Base-by-base conservation (phyloP, 176 grass and related monocot genomes). In the Tuctoria greenei region DNA sequence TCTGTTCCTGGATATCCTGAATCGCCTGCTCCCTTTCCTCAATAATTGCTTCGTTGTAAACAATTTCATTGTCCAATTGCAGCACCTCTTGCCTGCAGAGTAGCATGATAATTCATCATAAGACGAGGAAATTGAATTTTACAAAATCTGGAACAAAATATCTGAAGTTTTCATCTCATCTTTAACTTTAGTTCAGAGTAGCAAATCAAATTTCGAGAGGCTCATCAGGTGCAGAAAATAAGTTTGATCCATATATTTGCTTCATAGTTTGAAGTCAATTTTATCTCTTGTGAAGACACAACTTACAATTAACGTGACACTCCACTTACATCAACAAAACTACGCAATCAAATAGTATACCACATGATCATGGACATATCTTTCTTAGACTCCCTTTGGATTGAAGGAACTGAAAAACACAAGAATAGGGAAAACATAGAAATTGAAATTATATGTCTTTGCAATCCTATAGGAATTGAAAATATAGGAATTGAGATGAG, bases 1-100 rank as follows among this genome's bases (percentile, higher is more conserved):
- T 99, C 81, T 99, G 96, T 40, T 95, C 85, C 64, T 99, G 96
- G 80, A 99, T 99, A 25, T 99, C 96, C 85, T 88, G 80, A 74
- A 95, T 95, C 20, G 89, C 89, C 37, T 92, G 92, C 60, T 92
- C 96, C 73, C 96, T 90, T 89, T 99, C 96, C 77, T 99, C 96
- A 31, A 95, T 99, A 54, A 99, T 81, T 12, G 96, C 89, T 84
- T 99, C 92, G 58, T 95, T 95, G 79, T 85, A 99, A 84, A 89
- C 85, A 82, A 99, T 83, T 82, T 99, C 95, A 81, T 92, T 99
- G 72, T 99, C 95, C 82, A 99, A 82, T 59, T 88, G 84, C 67
- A 95, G 28, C 21, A 99, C 82, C 82, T 95, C 89, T 89, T 92
- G 87, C 64, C 96, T 99, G 81, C 58, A 75, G 24, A 72, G 17